A percentile compares a stretch with the other conserved stretches of the same genome.
phyloP scores from a whole-genome alignment of 371 early-diverging fungal species.

The Lichtheimia ornata region DNA sequence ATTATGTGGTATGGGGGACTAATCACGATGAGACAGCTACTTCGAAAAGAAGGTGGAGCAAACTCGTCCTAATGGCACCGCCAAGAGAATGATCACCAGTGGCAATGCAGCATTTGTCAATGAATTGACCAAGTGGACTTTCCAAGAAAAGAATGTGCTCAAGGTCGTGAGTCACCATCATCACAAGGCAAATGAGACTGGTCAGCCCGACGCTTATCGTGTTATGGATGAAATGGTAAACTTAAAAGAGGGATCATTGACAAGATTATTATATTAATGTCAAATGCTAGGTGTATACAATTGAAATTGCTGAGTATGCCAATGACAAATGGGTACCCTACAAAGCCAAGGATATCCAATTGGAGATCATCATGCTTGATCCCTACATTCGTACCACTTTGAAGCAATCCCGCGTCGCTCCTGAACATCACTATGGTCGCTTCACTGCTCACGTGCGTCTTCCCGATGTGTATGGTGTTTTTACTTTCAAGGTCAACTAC shows the following conservation, averaged over 20 bases:
- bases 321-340: slow-evolving; percentile 85
- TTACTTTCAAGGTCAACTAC: slow-evolving; percentile 92
- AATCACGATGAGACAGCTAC: slow-evolving; percentile 11
- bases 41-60: slow-evolving; percentile 25
- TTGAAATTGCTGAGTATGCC: slow-evolving; percentile 78
- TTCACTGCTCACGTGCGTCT: slow-evolving; percentile 68
- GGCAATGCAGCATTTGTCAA: slow-evolving; percentile 75
- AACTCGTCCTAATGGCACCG: slow-evolving; percentile 18
- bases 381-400: slow-evolving; percentile 90
- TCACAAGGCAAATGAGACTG: slow-evolving; percentile 68
- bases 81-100: slow-evolving; percentile 25
- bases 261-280: background rate
- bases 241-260: background rate
- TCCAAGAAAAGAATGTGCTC: slow-evolving; percentile 91
- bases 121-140: slow-evolving; percentile 85
- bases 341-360: slow-evolving; percentile 75
- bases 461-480: slow-evolving; percentile 96
- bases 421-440: slow-evolving; percentile 30
- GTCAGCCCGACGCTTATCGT: slow-evolving; percentile 77
- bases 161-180: slow-evolving; percentile 64
- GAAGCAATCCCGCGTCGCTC: slow-evolving; percentile 39
- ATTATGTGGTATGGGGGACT: background rate
- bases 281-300: slow-evolving; percentile 65
- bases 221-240: slow-evolving; percentile 89
- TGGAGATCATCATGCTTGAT: slow-evolving; percentile 95